These are phyloP conservation scores for Anisodus acutangulus DNA, from an alignment of 257 asterid species.

Conservation along the genomic window DNA sequence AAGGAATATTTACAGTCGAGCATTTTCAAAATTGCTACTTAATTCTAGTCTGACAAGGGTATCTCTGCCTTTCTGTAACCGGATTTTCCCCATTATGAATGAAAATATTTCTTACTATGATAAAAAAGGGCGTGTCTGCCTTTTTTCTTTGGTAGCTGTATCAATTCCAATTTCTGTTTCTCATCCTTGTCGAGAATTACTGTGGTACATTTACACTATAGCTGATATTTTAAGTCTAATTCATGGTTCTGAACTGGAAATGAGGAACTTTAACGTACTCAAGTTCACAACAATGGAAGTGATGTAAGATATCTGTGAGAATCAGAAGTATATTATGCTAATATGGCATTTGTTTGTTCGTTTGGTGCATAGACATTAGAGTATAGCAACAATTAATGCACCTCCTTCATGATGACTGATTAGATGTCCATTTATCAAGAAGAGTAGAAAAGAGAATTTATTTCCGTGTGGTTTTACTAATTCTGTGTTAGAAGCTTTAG, in stretches of 20 bases:
- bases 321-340: slow-evolving; percentile 14
- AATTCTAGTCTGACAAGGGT: not conserved
- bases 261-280: slow-evolving; percentile 5
- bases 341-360: not conserved
- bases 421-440: not conserved
- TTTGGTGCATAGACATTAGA: not conserved
- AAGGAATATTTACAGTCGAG: not conserved
- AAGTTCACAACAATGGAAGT: not conserved
- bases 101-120: not conserved
- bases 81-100: not conserved
- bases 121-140: not conserved
- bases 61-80: not conserved
- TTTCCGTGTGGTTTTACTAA: not conserved
- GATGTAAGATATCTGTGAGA: not conserved
- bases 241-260: not conserved
- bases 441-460: not conserved
- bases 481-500: not conserved
- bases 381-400: not conserved
- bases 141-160: not conserved
- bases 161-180: not conserved
- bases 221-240: not conserved
- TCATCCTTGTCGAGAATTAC: not conserved
- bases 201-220: not conserved
- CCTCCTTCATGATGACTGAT: not conserved
- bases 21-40: not conserved